These are phyloP conservation scores for Elymus sibiricus DNA, from an alignment of 176 grass and related monocot species.

Conservation along the genomic window DNA sequence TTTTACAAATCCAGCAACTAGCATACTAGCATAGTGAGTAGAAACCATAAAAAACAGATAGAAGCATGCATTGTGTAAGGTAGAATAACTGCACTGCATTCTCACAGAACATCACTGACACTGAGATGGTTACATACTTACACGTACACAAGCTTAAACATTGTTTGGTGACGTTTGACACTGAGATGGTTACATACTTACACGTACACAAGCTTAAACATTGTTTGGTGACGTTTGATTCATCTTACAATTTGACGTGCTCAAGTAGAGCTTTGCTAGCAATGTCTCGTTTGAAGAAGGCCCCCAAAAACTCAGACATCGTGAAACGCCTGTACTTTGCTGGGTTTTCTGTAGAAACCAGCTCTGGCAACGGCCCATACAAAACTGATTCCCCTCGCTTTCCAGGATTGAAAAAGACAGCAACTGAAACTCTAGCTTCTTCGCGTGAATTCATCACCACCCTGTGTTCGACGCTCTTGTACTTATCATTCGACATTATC, in stretches of 20 bases:
- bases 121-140: neutral
- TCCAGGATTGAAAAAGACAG: slow-evolving; percentile 62
- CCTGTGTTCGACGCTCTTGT: slow-evolving; percentile 78
- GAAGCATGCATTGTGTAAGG: too few relatives aligned
- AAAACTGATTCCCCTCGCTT: slow-evolving; percentile 46
- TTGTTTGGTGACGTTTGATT: neutral
- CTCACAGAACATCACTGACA: neutral
- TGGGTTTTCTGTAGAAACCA: slow-evolving; percentile 50
- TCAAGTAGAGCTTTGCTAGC: slow-evolving; percentile 53
- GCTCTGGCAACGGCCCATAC: slow-evolving; percentile 59
- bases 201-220: neutral
- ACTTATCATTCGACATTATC: slow-evolving; percentile 77
- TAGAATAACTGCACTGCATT: too few relatives aligned
- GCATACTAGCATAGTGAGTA: too few relatives aligned
- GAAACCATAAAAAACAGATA: too few relatives aligned
- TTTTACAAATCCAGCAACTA: too few relatives aligned
- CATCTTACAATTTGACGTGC: slow-evolving; percentile 52
- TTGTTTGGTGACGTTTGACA: neutral
- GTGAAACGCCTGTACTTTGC: slow-evolving; percentile 53
- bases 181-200: neutral
- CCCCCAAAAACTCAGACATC: slow-evolving; percentile 53
- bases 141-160: neutral
- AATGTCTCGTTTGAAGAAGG: slow-evolving; percentile 63
- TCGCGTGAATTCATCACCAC: slow-evolving; percentile 46
- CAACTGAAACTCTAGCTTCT: slow-evolving; percentile 68